phyloP scores from a whole-genome alignment of 768 basidiomycete species.

The Phanerochaete sordida region DNA sequence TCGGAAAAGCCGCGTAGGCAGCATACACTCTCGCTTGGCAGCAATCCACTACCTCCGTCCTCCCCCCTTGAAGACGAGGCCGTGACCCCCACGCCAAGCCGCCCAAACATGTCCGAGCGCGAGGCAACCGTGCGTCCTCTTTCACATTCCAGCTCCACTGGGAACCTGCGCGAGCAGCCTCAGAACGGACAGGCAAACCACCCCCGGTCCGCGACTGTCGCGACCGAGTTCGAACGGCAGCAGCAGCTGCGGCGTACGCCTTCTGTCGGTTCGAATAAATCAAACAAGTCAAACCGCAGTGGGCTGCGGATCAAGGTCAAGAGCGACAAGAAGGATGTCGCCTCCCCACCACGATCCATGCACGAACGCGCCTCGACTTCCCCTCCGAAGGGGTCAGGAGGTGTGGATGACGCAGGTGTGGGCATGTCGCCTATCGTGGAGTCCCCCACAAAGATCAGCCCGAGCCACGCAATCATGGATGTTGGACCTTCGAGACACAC shows the following conservation, averaged over 20 bases:
- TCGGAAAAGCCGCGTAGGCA: slow-evolving; percentile 1
- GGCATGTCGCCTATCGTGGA: slow-evolving; percentile 20
- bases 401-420: neutral
- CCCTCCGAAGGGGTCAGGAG: slow-evolving; percentile 6
- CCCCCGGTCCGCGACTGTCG: slow-evolving; percentile 20
- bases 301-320: slow-evolving; percentile 8
- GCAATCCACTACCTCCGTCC: slow-evolving; percentile 2
- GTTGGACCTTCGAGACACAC: slow-evolving; percentile 8
- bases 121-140: slow-evolving; percentile 10
- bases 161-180: slow-evolving; percentile 16
- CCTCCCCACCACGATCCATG: slow-evolving; percentile 1
- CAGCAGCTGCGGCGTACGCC: slow-evolving; percentile 4
- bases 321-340: neutral
- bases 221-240: neutral
- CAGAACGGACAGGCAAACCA: slow-evolving; percentile 10
- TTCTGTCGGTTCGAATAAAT: slow-evolving; percentile 5
- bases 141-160: slow-evolving; percentile 16
- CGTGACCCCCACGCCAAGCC: slow-evolving; percentile 18
- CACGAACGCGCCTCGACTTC: slow-evolving; percentile 10
- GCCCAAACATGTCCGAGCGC: slow-evolving; percentile 18
- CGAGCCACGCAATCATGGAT: slow-evolving; percentile 3
- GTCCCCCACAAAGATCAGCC: slow-evolving; percentile 21
- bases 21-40: slow-evolving; percentile 12
- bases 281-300: slow-evolving; percentile 14
- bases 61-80: slow-evolving; percentile 18